Base-by-base conservation (phyloP, 495 filamentous ascomycete species). In the Daldinia bambusicola region DNA sequence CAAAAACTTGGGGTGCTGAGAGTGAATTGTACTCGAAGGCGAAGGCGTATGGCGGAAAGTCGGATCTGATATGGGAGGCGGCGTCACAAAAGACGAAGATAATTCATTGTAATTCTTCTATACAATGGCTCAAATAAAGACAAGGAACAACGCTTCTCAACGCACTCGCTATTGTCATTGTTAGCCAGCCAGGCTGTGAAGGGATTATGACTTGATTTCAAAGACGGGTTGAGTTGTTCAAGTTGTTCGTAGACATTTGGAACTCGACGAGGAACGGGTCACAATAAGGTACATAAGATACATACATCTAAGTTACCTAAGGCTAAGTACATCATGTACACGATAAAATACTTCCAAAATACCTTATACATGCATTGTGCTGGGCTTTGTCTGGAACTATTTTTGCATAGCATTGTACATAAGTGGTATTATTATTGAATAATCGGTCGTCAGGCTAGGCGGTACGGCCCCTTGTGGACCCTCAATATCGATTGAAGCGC, bases 401-500 rank as follows among this genome's bases (percentile, higher is more conserved):
- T 34, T 3, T 34, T 34, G 7, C 32, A 34, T 34, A 34, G 7
- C 7, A 34, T 34, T 34, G 32, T 22, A 48, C 20, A 36, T 48
- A 48, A n/a, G n/a, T 12, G 1, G 43, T 22, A 48, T 12, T 22
- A 48, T 20, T 48, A 48, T 22, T 48, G 16, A 48, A 48, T 48
- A 48, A 48, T 8, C 20, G 16, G 57, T 55, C 30, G 43, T 61
- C 59, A 40, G 62, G 40, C 51, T 40, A 72, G 48, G 50, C 61
- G 59, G 64, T 61, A 69, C 56, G 64, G 60, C 14, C 58, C 48
- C 45, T 32, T 51, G 34, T 50, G 53, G 60, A 56, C 30, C 32
- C 53, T 32, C 61, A 40, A 69, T 69, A 69, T 69, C 61, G 55
- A 63, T 64, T 60, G 59, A 65, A 61, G 1, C 14, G 48, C 55